phyloP scores from a whole-genome alignment of 768 basidiomycete species.

The Kockovaella imperatae region DNA sequence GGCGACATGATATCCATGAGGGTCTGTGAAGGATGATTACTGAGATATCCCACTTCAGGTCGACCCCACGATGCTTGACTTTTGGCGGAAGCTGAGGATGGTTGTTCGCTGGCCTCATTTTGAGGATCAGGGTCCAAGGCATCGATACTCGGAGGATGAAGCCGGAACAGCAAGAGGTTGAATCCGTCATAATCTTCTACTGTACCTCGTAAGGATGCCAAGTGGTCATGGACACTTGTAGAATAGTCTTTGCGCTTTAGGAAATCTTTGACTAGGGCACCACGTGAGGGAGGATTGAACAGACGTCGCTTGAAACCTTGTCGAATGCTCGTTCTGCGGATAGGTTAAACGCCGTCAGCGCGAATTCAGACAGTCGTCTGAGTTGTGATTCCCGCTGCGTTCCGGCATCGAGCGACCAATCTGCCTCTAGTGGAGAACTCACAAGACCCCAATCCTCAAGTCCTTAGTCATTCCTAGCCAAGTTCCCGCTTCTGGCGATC shows the following conservation, averaged over 20 bases:
- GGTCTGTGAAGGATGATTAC: conserved; percentile 27
- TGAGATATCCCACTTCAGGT: conserved; percentile 23
- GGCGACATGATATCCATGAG: conserved; percentile 6
- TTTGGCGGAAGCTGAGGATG: neutral
- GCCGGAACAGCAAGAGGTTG: conserved; percentile 43
- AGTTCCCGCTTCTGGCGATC: conserved; percentile 36
- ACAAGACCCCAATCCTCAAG: conserved; percentile 30
- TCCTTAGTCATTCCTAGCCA: conserved; percentile 45
- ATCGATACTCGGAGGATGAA: conserved; percentile 5
- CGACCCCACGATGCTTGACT: neutral
- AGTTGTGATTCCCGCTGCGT: neutral
- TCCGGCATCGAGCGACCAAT: too few relatives aligned
- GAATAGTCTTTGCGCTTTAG: conserved; percentile 11
- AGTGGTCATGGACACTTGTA: conserved; percentile 16
- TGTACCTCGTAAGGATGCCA: conserved; percentile 9
- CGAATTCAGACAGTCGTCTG: neutral
- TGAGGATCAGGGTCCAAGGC: conserved; percentile 1
- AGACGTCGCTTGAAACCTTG: conserved; percentile 4
- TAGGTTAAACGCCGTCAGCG: neutral
- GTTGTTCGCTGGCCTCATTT: conserved; percentile 2
- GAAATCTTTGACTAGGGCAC: conserved; percentile 38
- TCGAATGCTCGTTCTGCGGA: conserved; percentile 26
- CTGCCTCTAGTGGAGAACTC: too few relatives aligned
- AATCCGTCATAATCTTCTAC: conserved; percentile 42
- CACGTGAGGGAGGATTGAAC: conserved; percentile 31